Evolutionary conservation across 2,329 filamentous ascomycete species (phyloP), one percentile per base, ranked within the genome.

Genomic region (Sporothrix phasma): DNA sequence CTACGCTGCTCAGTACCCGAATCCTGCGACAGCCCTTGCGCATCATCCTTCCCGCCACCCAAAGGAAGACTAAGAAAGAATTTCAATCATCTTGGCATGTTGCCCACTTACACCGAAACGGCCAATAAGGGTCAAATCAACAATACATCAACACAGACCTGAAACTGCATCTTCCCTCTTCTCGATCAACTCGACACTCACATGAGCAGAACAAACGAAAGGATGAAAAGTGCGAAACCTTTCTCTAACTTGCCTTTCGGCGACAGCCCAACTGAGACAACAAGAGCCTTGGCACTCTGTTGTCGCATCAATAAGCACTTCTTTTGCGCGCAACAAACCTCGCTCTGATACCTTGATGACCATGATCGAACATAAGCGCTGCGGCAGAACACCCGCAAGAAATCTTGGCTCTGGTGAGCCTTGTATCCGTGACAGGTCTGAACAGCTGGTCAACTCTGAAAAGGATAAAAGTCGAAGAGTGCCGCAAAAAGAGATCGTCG

Each of bases 71-170:
- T 47, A 62, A 41, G 19, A 31, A 62, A 51, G 5, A 13, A 31
- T 53, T 62, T 22, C 34, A 49, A 53, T 49, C 47, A 46, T 62
- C 60, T 62, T 62, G 60, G 60, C 60, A 62, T 49, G 19, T 17
- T n/a, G 10, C 34, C 26, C 58, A 62, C 60, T 62, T 62, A 62
- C 60, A 62, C 60, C 45, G n/a, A 62, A 31, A 37, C 17, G 31
- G n/a, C 24, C 60, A n/a, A 58, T 43, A n/a, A 19, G 54, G 37
- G 54, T 43, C 54, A 58, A 58, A 26, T 26, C 37, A 43, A 58
- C 54, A 43, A 29, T 15, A 7, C 41, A 15, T 43, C 22, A 43
- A 19, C 11, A 43, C 43, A 41, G 26, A 8, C n/a, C 2, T 41
- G 34, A 24, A n/a, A n/a, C n/a, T n/a, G n/a, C n/a, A n/a, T n/a